A percentile compares a stretch with the other conserved stretches of the same genome.
phyloP scores from a whole-genome alignment of 192 early-diverging fungal species.

The Backusella australiensis region DNA sequence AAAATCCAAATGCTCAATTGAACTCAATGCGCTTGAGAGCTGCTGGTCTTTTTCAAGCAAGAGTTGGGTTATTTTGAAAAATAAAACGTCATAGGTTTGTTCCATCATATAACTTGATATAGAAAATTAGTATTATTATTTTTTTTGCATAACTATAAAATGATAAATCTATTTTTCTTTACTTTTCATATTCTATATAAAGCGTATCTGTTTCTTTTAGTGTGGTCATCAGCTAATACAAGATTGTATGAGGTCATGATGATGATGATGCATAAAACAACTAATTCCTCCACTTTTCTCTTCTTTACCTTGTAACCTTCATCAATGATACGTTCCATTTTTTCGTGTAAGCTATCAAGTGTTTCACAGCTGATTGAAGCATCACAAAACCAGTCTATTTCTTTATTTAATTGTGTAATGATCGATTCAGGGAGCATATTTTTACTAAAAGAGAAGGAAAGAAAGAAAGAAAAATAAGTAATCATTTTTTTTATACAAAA shows the following conservation, averaged over 20 bases:
- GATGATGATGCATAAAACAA: background rate
- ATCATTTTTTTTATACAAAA: background rate
- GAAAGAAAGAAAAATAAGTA: background rate
- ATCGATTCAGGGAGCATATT: background rate
- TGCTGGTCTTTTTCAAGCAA: slow-evolving; percentile 37
- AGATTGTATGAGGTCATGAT: background rate
- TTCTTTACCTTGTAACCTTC: slow-evolving; percentile 6
- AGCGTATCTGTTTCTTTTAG: slow-evolving; percentile 1
- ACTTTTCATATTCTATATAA: slow-evolving; percentile 7
- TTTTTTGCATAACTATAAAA: background rate
- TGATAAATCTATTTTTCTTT: background rate
- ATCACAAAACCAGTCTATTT: slow-evolving; percentile 6
- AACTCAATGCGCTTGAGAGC: slow-evolving; percentile 32
- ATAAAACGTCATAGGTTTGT: slow-evolving; percentile 50
- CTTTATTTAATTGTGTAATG: background rate
- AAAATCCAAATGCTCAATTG: slow-evolving; percentile 41
- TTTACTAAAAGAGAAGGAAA: background rate
- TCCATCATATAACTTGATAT: slow-evolving; percentile 47
- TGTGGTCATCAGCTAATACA: background rate
- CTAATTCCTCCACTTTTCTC: too few relatives aligned
- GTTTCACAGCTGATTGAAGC: background rate
- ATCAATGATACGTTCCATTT: background rate
- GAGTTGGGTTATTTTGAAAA: slow-evolving; percentile 48
- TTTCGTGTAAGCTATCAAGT: slow-evolving; percentile 1
- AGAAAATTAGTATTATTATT: background rate